Percentiles rank a stretch among this genome's conserved stretches.
Conservation (phyloP, 139 green algal species). For the Micractinium sp. region DNA sequence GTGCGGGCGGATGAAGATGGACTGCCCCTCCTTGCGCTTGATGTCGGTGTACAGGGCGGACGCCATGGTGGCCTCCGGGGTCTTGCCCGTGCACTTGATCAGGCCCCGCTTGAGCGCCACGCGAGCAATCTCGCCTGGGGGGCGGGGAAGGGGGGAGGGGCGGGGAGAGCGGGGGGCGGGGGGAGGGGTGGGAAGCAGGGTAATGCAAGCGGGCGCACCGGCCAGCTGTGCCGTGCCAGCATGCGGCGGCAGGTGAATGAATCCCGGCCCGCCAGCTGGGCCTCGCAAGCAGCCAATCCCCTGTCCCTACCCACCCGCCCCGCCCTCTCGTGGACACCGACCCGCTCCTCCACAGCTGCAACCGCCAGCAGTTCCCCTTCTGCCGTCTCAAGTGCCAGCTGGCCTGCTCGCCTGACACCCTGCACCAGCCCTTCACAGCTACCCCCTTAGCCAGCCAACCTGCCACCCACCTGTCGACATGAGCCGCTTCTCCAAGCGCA, state of each 20-base stretch:
- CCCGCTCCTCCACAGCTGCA: too few relatives aligned
- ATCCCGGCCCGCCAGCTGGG: too few relatives aligned
- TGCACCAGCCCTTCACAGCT: not conserved
- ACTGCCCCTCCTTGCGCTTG: slow-evolving; percentile 74
- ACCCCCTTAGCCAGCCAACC: not conserved
- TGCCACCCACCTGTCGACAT: slow-evolving; percentile 74
- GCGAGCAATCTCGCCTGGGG: slow-evolving; percentile 57
- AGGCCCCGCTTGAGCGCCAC: slow-evolving; percentile 68
- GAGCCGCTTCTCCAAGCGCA: slow-evolving; percentile 70
- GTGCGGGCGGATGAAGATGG: slow-evolving; percentile 77
- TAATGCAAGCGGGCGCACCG: not conserved
- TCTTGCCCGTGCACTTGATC: slow-evolving; percentile 80
- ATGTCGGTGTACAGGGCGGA: slow-evolving; percentile 88
- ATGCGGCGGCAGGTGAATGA: too few relatives aligned
- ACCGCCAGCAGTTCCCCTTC: not conserved
- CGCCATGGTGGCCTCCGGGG: slow-evolving; percentile 88
- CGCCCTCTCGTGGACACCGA: too few relatives aligned
- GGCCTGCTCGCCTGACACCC: not conserved
- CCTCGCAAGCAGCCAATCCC: too few relatives aligned
- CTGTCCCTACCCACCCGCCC: too few relatives aligned
- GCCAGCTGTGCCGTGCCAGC: not conserved
- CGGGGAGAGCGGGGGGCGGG: not conserved
- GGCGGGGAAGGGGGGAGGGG: not conserved
- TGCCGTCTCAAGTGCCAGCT: too few relatives aligned
- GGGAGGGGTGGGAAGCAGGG: not conserved